Evolutionary conservation across 1,139 yeast species (phyloP).

Genomic region (Schwanniomyces etchellsii): DNA sequence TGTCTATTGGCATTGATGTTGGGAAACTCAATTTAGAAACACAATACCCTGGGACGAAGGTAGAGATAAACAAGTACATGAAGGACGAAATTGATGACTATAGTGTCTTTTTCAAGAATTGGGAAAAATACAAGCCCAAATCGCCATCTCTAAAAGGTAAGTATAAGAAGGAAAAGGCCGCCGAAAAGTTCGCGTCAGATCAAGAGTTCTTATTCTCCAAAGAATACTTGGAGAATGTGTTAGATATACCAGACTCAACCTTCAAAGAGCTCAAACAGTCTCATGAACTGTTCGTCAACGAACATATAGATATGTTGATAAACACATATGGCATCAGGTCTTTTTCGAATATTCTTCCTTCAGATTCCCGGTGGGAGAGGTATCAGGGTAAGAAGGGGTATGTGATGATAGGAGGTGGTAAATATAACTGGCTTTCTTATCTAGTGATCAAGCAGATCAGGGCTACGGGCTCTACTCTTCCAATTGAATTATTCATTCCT

Average conservation of each 20-base stretch:
- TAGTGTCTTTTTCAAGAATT: constrained; percentile 25
- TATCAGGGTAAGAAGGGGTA: constrained; percentile 35
- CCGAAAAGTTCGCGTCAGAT: constrained; percentile 21
- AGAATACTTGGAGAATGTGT: constrained; percentile 32
- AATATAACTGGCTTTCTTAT: constrained; percentile 40
- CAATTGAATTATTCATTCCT: constrained; percentile 50
- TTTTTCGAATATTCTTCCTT: constrained; percentile 30
- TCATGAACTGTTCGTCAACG: constrained; percentile 26
- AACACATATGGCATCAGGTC: constrained; percentile 27
- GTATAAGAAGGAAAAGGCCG: constrained; percentile 28
- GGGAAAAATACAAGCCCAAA: constrained; percentile 22
- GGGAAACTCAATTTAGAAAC: no score
- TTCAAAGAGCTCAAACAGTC: constrained; percentile 24
- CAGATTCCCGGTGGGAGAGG: constrained; percentile 31
- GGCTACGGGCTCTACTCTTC: constrained; percentile 32
- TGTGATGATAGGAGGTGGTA: constrained; percentile 41
- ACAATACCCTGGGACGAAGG: no score
- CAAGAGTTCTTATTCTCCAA: constrained; percentile 29
- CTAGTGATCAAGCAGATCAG: constrained; percentile 39
- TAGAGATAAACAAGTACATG: background rate
- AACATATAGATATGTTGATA: constrained; percentile 25
- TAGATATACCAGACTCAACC: constrained; percentile 31
- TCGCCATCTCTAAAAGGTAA: constrained; percentile 30
- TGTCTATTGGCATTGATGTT: no score
- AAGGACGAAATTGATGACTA: constrained; percentile 20